Evolutionary conservation across 441 rosid species (phyloP).

Genomic region (Rhodomyrtus psidioides): DNA sequence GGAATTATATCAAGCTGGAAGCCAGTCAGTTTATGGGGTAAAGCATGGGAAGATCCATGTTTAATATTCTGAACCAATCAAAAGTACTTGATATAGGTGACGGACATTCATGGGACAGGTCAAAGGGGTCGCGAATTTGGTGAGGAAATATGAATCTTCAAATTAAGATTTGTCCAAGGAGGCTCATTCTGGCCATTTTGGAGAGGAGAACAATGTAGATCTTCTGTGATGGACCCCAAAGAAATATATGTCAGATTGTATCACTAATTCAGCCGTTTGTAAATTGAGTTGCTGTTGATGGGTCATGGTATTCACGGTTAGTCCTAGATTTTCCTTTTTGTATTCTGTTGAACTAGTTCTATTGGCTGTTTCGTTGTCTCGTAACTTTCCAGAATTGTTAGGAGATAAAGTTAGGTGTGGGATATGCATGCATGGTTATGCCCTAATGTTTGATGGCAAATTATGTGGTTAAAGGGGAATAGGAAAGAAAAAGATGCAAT

Average conservation of each 20-base stretch:
- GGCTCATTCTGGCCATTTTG: neutral
- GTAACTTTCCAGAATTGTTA: neutral
- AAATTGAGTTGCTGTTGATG: neutral
- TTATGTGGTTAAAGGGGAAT: neutral
- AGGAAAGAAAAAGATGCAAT: neutral
- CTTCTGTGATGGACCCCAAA: neutral
- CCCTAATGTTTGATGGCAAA: neutral
- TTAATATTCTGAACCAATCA: neutral
- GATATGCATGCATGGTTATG: neutral
- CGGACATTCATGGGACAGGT: neutral
- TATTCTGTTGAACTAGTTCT: neutral
- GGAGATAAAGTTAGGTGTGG: neutral
- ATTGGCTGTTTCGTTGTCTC: neutral
- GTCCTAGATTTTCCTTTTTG: neutral
- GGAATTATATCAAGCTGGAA: neutral
- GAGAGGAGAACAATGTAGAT: neutral
- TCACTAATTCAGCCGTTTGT: neutral
- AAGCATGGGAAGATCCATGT: neutral
- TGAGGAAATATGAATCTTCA: neutral
- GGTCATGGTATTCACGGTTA: neutral
- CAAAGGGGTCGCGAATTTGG: neutral
- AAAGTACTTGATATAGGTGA: neutral
- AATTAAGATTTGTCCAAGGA: neutral
- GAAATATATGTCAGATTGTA: neutral
- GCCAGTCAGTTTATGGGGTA: neutral